phyloP scores from a whole-genome alignment of 176 grass and related monocot genomes.

The Carex cristatella region DNA sequence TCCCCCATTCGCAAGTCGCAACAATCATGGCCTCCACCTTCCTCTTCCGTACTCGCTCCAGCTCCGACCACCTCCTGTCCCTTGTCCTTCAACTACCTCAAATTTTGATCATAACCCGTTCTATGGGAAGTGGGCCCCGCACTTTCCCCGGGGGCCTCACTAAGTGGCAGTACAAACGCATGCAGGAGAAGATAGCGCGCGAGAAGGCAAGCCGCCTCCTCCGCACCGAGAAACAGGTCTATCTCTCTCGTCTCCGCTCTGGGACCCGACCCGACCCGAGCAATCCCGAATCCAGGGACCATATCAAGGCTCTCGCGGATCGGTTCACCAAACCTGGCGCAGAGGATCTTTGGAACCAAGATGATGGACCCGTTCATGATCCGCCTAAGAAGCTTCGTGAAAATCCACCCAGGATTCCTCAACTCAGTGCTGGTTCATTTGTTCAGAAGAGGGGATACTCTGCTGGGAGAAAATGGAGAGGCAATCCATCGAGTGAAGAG shows the following conservation, averaged over 20 bases:
- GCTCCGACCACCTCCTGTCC: background rate
- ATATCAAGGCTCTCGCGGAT: conserved; percentile 58
- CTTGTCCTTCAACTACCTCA: background rate
- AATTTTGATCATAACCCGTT: background rate
- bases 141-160: conserved; percentile 76
- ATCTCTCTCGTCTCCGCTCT: conserved; percentile 64
- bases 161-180: conserved; percentile 90
- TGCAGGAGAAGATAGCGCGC: conserved; percentile 86
- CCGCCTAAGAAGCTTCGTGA: conserved; percentile 20
- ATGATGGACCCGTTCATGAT: conserved; percentile 61
- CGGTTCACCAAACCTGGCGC: conserved; percentile 61
- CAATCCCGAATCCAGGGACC: conserved; percentile 30
- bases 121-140: conserved; percentile 68
- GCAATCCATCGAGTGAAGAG: conserved; percentile 41
- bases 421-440: conserved; percentile 18
- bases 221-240: conserved; percentile 77
- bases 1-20: background rate
- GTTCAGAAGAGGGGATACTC: conserved; percentile 36
- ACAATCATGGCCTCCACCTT: background rate
- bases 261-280: conserved; percentile 50
- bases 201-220: conserved; percentile 64
- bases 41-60: conserved; percentile 16
- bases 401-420: background rate
- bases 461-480: conserved; percentile 43
- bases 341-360: conserved; percentile 90